Percentiles rank a stretch among this genome's conserved stretches.
These are phyloP conservation scores for Sarocladiaceae sp. DNA, from an alignment of 2,329 filamentous ascomycete species.

Conservation along the genomic window DNA sequence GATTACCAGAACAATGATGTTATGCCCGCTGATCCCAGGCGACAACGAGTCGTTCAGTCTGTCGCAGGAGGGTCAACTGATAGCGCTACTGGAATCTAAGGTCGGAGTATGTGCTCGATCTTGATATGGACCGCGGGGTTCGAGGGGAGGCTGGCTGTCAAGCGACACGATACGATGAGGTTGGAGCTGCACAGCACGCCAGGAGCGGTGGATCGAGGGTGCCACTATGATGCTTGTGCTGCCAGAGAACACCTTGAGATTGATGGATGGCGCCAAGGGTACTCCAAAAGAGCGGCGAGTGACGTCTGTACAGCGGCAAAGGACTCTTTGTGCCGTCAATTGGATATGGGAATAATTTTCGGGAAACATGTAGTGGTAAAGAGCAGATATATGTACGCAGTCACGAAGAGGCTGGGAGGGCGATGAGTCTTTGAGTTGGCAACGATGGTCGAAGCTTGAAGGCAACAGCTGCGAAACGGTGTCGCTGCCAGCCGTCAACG, in stretches of 20 bases:
- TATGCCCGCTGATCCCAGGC: conserved; percentile 7
- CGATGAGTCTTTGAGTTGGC: not conserved
- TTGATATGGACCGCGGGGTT: conserved; percentile 6
- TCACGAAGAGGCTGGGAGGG: not conserved
- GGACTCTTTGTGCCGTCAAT: not conserved
- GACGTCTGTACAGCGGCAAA: not conserved
- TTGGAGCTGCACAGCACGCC: not conserved
- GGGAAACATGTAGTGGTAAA: too few relatives aligned
- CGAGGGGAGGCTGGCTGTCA: not conserved
- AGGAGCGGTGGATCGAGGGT: conserved; percentile 1
- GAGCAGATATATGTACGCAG: too few relatives aligned
- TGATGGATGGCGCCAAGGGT: conserved; percentile 2
- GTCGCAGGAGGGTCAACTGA: not conserved
- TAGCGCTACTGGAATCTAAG: not conserved
- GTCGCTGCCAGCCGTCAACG: not conserved
- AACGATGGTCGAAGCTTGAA: not conserved
- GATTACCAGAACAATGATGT: conserved; percentile 5
- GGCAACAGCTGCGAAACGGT: not conserved
- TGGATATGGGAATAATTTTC: not conserved
- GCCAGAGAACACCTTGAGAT: not conserved
- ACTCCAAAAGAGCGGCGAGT: not conserved
- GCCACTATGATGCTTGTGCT: conserved; percentile 8
- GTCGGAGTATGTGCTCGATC: conserved; percentile 1
- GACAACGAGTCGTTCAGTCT: not conserved
- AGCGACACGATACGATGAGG: not conserved